A percentile compares a stretch with the other conserved stretches of the same genome.
These are phyloP conservation scores for Aspergillus pseudotamarii DNA, from an alignment of 2,329 filamentous ascomycete genomes.

Conservation along the genomic window DNA sequence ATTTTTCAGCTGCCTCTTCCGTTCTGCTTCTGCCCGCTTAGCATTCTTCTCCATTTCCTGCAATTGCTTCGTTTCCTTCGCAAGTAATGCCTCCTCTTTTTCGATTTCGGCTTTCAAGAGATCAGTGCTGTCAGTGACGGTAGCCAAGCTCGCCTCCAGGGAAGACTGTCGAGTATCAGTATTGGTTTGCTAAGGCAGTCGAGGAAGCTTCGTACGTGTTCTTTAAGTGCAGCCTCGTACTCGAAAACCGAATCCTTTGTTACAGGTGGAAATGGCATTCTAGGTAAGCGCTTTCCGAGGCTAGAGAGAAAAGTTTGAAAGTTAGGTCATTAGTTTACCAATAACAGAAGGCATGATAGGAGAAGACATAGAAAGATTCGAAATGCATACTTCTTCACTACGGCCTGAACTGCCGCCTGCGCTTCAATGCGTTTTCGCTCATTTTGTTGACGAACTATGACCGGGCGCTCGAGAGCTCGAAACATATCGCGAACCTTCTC, in stretches of 20 bases:
- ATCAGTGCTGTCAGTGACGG: constrained; percentile 41
- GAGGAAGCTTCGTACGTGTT: constrained; percentile 38
- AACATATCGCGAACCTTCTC: constrained; percentile 48
- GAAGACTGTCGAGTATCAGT: constrained; percentile 31
- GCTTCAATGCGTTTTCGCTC: constrained; percentile 47
- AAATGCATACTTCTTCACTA: constrained; percentile 45
- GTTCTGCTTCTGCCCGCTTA: constrained; percentile 41
- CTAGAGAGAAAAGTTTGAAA: constrained; percentile 22
- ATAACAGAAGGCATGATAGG: not conserved
- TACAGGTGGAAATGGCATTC: constrained; percentile 50
- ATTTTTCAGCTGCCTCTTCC: constrained; percentile 45
- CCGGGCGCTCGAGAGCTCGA: constrained; percentile 44
- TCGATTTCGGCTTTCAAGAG: constrained; percentile 46
- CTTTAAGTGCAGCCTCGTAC: constrained; percentile 46
- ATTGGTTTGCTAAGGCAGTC: not conserved
- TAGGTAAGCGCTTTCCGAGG: constrained; percentile 44
- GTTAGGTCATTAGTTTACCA: not conserved
- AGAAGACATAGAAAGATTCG: not conserved
- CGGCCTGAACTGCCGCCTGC: constrained; percentile 43
- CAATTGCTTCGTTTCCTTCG: constrained; percentile 42
- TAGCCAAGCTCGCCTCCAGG: constrained; percentile 44
- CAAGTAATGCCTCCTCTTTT: constrained; percentile 46
- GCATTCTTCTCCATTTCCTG: constrained; percentile 48
- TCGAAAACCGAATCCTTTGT: constrained; percentile 48
- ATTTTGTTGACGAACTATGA: constrained; percentile 46